A percentile compares a stretch with the other conserved stretches of the same genome.
Conservation (phyloP, 495 filamentous ascomycete species). For the Penicillium tannophilum region DNA sequence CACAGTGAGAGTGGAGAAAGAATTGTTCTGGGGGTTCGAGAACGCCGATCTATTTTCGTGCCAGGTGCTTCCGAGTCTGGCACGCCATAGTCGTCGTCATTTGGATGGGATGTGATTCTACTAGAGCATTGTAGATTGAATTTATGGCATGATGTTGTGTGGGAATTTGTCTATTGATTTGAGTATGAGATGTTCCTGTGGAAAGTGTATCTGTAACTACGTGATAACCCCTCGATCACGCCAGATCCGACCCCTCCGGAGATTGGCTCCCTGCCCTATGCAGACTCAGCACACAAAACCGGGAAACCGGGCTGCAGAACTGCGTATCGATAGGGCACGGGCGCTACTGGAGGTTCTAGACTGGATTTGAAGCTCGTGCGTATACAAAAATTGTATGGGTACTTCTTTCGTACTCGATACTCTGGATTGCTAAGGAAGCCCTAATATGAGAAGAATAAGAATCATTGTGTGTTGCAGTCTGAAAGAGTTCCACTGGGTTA, state of each 20-base stretch:
- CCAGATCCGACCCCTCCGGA: constrained; percentile 25
- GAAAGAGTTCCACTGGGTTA: neutral
- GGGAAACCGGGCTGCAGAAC: constrained; percentile 14
- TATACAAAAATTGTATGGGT: neutral
- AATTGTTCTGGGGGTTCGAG: constrained; percentile 7
- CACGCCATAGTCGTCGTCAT: neutral
- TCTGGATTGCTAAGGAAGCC: neutral
- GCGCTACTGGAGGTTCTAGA: neutral
- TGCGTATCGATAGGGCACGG: neutral
- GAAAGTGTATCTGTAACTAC: neutral
- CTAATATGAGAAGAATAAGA: neutral
- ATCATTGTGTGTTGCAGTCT: neutral
- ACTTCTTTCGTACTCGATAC: neutral
- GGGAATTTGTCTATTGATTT: constrained; percentile 1
- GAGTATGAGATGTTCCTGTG: neutral
- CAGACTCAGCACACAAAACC: constrained; percentile 15
- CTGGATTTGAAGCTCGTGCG: neutral
- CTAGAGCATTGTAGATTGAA: neutral
- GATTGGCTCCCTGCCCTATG: constrained; percentile 16
- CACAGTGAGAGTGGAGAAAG: constrained; percentile 13
- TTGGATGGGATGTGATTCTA: neutral
- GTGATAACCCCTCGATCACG: constrained; percentile 10
- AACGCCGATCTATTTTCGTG: constrained; percentile 6
- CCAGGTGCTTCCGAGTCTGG: neutral
- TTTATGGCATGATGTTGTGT: neutral